Percentiles rank a stretch among this genome's conserved stretches.
Evolutionary conservation across 2,329 filamentous ascomycete species (phyloP).

Genomic region (Cytospora schulzeri): DNA sequence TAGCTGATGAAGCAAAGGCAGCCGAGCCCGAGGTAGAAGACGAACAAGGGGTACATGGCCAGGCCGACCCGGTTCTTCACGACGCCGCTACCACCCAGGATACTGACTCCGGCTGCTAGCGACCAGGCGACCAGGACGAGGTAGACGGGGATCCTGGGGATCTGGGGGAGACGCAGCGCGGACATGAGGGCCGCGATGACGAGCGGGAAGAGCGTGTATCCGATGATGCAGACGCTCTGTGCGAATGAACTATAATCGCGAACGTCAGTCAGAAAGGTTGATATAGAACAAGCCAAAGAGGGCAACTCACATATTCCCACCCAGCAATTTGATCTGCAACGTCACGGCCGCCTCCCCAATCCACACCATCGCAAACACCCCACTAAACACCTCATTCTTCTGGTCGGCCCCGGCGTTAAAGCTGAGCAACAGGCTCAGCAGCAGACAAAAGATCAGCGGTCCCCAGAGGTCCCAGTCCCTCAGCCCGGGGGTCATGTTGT

Average conservation of each 20-base stretch:
- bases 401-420: slow-evolving; percentile 78
- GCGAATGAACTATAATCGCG: slow-evolving; percentile 79
- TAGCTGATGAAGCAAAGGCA: slow-evolving; percentile 98
- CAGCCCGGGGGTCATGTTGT: slow-evolving; percentile 83
- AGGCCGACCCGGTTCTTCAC: slow-evolving; percentile 92
- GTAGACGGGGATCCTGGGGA: slow-evolving; percentile 88
- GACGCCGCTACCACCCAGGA: slow-evolving; percentile 91
- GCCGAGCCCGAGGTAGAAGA: slow-evolving; percentile 91
- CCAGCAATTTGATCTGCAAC: slow-evolving; percentile 94
- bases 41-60: slow-evolving; percentile 90
- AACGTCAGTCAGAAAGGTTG: slow-evolving; percentile 30
- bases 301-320: slow-evolving; percentile 84
- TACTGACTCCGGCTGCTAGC: slow-evolving; percentile 91
- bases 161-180: slow-evolving; percentile 75
- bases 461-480: slow-evolving; percentile 99
- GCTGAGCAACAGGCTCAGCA: slow-evolving; percentile 85
- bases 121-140: slow-evolving; percentile 88
- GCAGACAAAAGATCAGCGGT: slow-evolving; percentile 88
- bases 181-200: slow-evolving; percentile 91
- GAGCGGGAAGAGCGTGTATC: slow-evolving; percentile 95
- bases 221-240: slow-evolving; percentile 96
- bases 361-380: slow-evolving; percentile 96
- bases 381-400: slow-evolving; percentile 87
- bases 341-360: slow-evolving; percentile 95
- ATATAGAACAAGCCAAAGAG: background rate